A percentile compares a stretch with the other conserved stretches of the same genome.
phyloP scores from a whole-genome alignment of 1,284 basidiomycete species.

The Tilletia caries region DNA sequence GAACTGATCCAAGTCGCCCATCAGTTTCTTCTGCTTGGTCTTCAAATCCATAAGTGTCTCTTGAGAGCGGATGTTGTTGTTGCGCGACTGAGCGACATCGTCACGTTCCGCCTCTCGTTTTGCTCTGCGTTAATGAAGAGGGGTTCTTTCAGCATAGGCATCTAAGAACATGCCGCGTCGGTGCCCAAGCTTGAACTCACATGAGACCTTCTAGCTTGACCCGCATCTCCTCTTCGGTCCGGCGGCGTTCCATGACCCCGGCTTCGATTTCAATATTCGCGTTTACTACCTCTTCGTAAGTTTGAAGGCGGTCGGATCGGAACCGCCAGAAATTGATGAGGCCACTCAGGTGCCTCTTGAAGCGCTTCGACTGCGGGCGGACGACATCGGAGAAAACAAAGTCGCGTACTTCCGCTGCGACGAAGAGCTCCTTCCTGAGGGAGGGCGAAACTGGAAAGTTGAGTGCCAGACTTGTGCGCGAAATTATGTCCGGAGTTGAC shows the following conservation, averaged over 20 bases:
- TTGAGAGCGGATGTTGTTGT: neutral
- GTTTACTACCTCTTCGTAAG: constrained; percentile 16
- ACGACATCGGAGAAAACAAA: constrained; percentile 49
- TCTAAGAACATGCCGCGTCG: no score
- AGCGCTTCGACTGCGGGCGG: constrained; percentile 45
- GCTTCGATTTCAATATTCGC: constrained; percentile 61
- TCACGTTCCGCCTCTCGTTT: constrained; percentile 13
- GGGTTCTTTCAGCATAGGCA: constrained; percentile 27
- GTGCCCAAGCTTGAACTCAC: no score
- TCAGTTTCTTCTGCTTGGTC: constrained; percentile 58
- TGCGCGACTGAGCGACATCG: neutral
- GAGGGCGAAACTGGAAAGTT: no score
- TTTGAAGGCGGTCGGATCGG: constrained; percentile 35
- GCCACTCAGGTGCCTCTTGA: constrained; percentile 49
- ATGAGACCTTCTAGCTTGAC: constrained; percentile 61
- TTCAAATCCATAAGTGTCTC: constrained; percentile 25
- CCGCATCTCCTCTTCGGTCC: constrained; percentile 61
- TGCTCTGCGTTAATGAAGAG: constrained; percentile 33
- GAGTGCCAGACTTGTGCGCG: no score
- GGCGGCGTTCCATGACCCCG: constrained; percentile 61
- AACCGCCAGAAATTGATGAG: constrained; percentile 46
- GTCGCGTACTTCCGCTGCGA: constrained; percentile 42
- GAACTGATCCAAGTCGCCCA: constrained; percentile 66
- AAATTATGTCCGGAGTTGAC: no score
- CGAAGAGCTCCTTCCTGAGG: constrained; percentile 45